These are phyloP conservation scores for Haemoproteus tartakovskyi DNA, from an alignment of 169 alveolate species.

Conservation along the genomic window DNA sequence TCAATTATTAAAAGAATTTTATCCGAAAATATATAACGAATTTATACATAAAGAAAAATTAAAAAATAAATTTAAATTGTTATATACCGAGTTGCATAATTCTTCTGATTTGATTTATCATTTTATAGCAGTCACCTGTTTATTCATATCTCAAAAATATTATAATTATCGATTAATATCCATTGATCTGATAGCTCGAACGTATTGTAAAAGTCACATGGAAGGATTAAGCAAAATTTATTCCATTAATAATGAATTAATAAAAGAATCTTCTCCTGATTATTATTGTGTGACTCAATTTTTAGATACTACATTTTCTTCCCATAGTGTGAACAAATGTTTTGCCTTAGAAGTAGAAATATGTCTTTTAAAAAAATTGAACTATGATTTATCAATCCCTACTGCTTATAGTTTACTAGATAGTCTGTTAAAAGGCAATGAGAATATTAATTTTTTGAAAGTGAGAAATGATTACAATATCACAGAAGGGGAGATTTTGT, in stretches of 20 bases:
- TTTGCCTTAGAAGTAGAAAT: slow-evolving; percentile 55
- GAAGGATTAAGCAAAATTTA: slow-evolving; percentile 55
- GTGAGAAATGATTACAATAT: slow-evolving; percentile 27
- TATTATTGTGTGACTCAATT: slow-evolving; percentile 50
- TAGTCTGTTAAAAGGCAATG: slow-evolving; percentile 48
- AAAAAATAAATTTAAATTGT: slow-evolving; percentile 12
- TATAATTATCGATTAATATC: slow-evolving; percentile 28
- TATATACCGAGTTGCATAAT: slow-evolving; percentile 21
- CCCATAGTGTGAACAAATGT: slow-evolving; percentile 37
- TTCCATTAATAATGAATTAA: slow-evolving; percentile 21
- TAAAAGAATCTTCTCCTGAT: slow-evolving; percentile 55
- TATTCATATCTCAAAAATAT: slow-evolving; percentile 50
- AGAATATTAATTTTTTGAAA: slow-evolving; percentile 37
- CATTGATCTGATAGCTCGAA: slow-evolving; percentile 22
- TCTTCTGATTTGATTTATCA: slow-evolving; percentile 54
- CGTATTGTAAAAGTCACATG: slow-evolving; percentile 48
- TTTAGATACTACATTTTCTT: slow-evolving; percentile 10
- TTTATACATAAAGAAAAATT: slow-evolving; percentile 27
- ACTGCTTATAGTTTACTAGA: slow-evolving; percentile 56
- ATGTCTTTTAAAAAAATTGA: slow-evolving; percentile 43
- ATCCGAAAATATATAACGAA: slow-evolving; percentile 20
- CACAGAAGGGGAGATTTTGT: slow-evolving; percentile 48
- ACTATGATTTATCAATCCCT: slow-evolving; percentile 53
- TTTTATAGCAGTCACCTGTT: slow-evolving; percentile 39
- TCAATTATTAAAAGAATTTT: slow-evolving; percentile 35